Base-by-base conservation (phyloP, 331 rosid genomes). In the Acacia concinna region DNA sequence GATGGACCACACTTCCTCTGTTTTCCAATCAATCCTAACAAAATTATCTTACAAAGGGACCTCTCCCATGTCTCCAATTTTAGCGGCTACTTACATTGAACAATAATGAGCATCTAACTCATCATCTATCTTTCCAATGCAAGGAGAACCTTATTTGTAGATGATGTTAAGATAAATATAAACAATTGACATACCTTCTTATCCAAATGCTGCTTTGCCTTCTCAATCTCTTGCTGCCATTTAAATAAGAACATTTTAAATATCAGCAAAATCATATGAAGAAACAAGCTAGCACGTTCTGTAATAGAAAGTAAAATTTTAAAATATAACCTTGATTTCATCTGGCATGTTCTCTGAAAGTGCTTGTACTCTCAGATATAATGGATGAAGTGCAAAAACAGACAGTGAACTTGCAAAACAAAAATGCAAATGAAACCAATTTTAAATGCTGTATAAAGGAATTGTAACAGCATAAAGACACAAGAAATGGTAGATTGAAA, bases 331-430 rank as follows among this genome's bases (percentile, higher is more conserved):
- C 98, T 87, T 91, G 87, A 95, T 85, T 82, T 89, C 97, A 82
- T 82, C 87, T 32, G 97, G 89, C 69, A 93, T 79, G 74, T 87
- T 90, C 57, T 84, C 84, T 51, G 99, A 93, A 82, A 95, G 97
- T 77, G 93, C 94, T 77, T 95, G 93, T 70, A 95, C 94, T 86
- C 97, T 87, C 79, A 95, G 81, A 91, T 95, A 95, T 71, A 95
- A 86, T 6, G 99, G 99, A 87, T 95, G 99, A 85, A 95, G 76
- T 20, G 99, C 99, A 88, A 82, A 95, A 69, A 95, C 99, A 25
- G 99, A 95, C 43, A 95, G 93, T 65, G 99, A 95, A 82, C 99
- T 95, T 95, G 97, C 86, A 89, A 84, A 43, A 44, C 46, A 81
- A 60, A 64, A 80, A 2, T 76, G 52, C 21, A 9, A 37, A 32